phyloP scores from a whole-genome alignment of 108 stramenopile genomes.

The Nitzschia sp. region DNA sequence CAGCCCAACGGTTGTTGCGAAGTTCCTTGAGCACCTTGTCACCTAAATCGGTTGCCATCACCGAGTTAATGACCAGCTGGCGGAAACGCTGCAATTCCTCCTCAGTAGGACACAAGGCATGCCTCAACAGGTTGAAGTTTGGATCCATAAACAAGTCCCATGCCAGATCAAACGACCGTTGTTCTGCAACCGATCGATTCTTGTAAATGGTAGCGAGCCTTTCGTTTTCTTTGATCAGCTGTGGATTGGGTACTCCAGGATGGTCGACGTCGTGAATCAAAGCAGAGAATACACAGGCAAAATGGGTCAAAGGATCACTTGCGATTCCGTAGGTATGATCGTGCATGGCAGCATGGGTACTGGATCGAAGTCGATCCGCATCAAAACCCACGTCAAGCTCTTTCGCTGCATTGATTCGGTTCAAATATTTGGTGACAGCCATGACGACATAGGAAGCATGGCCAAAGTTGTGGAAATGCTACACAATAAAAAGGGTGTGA shows the following conservation, averaged over 20 bases:
- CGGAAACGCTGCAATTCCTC: constrained; percentile 28
- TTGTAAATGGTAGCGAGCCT: constrained; percentile 17
- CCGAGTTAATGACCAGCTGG: constrained; percentile 25
- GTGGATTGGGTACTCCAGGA: constrained; percentile 17
- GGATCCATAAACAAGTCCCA: background rate
- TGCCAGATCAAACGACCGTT: constrained; percentile 26
- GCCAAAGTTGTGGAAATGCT: constrained; percentile 14
- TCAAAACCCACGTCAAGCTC: constrained; percentile 14
- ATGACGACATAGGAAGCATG: constrained; percentile 18
- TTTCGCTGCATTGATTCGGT: background rate
- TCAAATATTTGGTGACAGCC: constrained; percentile 10
- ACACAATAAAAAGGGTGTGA: background rate
- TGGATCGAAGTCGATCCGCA: constrained; percentile 2
- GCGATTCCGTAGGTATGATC: constrained; percentile 11
- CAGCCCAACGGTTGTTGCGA: constrained; percentile 36
- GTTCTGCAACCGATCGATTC: constrained; percentile 31
- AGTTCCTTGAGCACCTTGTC: constrained; percentile 26
- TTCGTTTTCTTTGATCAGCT: constrained; percentile 30
- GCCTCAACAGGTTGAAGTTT: background rate
- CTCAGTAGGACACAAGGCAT: constrained; percentile 13
- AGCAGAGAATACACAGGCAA: constrained; percentile 6
- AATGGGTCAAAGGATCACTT: constrained; percentile 10
- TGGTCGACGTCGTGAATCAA: constrained; percentile 1
- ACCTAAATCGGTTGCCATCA: constrained; percentile 43
- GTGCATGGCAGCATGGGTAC: constrained; percentile 5